These are phyloP conservation scores for Cadophora gregata DNA, from an alignment of 2,329 filamentous ascomycete genomes.

Conservation along the genomic window DNA sequence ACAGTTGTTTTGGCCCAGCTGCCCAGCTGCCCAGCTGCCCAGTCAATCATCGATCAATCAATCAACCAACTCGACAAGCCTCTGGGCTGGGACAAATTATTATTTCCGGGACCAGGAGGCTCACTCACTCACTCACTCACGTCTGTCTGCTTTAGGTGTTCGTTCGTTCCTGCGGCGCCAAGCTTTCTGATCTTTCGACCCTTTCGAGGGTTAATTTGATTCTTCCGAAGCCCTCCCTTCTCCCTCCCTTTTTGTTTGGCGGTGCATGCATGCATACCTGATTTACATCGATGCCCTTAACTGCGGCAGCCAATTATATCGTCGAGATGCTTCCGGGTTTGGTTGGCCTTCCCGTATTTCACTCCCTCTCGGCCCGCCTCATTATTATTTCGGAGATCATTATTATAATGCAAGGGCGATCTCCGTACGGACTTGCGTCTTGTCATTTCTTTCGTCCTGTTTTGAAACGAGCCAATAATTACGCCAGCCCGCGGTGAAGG, in stretches of 20 bases:
- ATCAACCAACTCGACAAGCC: neutral
- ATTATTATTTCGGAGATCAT: conserved; percentile 13
- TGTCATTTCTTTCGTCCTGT: too few species aligned
- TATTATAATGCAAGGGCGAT: conserved; percentile 16
- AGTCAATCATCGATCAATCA: neutral
- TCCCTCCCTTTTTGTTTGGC: neutral
- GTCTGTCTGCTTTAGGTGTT: neutral
- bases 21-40: conserved; percentile 7
- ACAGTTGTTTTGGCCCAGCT: conserved; percentile 10
- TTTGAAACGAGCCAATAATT: conserved; percentile 21
- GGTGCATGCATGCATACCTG: too few species aligned
- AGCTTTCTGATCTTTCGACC: neutral
- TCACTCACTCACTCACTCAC: too few species aligned
- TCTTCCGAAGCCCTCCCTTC: neutral
- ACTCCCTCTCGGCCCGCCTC: too few species aligned
- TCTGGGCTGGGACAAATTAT: neutral
- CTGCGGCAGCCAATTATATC: neutral
- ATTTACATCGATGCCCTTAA: too few species aligned
- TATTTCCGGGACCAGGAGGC: neutral
- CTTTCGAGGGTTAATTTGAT: neutral
- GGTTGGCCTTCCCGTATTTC: too few species aligned
- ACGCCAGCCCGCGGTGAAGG: conserved; percentile 2
- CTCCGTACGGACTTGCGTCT: too few species aligned
- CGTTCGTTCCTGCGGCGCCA: too few species aligned
- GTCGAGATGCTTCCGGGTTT: neutral